These are phyloP conservation scores for Boletus semigastroideus DNA, from an alignment of 1,284 basidiomycete species.

Conservation along the genomic window DNA sequence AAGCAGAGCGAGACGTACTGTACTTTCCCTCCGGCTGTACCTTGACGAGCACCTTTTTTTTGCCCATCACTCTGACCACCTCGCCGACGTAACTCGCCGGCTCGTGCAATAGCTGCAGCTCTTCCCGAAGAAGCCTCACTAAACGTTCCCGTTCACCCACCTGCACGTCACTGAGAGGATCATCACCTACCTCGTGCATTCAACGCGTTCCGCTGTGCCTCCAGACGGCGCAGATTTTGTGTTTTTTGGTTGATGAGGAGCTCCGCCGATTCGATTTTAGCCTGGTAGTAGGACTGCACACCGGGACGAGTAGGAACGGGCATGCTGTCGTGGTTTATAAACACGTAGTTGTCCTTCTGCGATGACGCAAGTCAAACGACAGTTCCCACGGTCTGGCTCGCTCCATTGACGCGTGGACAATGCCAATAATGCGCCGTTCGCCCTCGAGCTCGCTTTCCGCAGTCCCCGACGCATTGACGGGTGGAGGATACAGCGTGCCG, in stretches of 20 bases:
- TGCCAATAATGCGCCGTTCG: no score
- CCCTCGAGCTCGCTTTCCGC: no score
- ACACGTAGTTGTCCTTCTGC: neutral
- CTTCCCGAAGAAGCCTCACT: constrained; percentile 90
- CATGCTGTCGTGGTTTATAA: constrained; percentile 38
- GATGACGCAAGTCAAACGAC: constrained; percentile 21
- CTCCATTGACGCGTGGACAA: no score
- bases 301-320: constrained; percentile 53
- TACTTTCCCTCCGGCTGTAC: constrained; percentile 99
- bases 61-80: constrained; percentile 98
- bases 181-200: constrained; percentile 83
- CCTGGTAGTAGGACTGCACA: constrained; percentile 89
- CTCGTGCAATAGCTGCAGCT: constrained; percentile 93
- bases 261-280: constrained; percentile 93
- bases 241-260: constrained; percentile 95
- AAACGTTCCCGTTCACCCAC: neutral
- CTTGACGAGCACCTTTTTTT: constrained; percentile 98
- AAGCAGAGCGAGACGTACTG: constrained; percentile 52
- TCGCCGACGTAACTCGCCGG: constrained; percentile 98
- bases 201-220: constrained; percentile 95
- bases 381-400: constrained; percentile 23
- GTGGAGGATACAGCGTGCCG: no score
- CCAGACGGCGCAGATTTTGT: constrained; percentile 92
- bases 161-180: neutral
- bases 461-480: no score